phyloP scores from a whole-genome alignment of 2,329 filamentous ascomycete genomes.

The Penicillium decumbens region DNA sequence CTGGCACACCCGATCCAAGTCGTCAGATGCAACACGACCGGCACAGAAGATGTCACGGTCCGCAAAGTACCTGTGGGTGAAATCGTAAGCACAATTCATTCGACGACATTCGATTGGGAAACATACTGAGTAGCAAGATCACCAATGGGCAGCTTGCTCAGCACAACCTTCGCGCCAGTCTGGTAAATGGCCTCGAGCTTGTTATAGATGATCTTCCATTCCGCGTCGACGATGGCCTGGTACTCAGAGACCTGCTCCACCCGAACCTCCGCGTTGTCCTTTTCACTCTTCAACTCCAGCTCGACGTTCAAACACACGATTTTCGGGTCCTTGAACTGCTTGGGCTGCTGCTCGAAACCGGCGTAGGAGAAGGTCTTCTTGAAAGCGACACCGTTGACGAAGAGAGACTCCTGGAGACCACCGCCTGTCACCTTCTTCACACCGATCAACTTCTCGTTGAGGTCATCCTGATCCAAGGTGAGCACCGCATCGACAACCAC shows the following conservation, averaged over 20 bases:
- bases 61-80: conserved; percentile 65
- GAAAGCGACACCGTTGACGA: conserved; percentile 97
- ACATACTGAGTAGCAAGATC: conserved; percentile 83
- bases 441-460: conserved; percentile 96
- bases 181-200: conserved; percentile 94
- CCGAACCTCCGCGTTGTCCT: conserved; percentile 97
- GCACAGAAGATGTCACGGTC: conserved; percentile 98
- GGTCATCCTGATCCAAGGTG: conserved; percentile 89
- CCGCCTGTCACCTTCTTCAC: conserved; percentile 98
- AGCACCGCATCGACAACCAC: conserved; percentile 98
- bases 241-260: conserved; percentile 99
- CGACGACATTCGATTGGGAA: background rate
- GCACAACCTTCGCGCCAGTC: conserved; percentile 93
- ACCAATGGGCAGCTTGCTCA: conserved; percentile 95
- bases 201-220: conserved; percentile 99
- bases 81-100: background rate
- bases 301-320: conserved; percentile 98
- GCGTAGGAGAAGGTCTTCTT: conserved; percentile 99
- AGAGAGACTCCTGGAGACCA: conserved; percentile 90
- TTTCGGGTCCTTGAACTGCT: conserved; percentile 88
- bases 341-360: conserved; percentile 98
- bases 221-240: conserved; percentile 97
- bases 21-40: conserved; percentile 82
- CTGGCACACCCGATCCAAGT: conserved; percentile 93
- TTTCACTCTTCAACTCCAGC: conserved; percentile 96